Percentiles rank a stretch among this genome's conserved stretches.
These are phyloP conservation scores for Rubia balearica DNA, from an alignment of 305 asterid genomes.

Conservation along the genomic window DNA sequence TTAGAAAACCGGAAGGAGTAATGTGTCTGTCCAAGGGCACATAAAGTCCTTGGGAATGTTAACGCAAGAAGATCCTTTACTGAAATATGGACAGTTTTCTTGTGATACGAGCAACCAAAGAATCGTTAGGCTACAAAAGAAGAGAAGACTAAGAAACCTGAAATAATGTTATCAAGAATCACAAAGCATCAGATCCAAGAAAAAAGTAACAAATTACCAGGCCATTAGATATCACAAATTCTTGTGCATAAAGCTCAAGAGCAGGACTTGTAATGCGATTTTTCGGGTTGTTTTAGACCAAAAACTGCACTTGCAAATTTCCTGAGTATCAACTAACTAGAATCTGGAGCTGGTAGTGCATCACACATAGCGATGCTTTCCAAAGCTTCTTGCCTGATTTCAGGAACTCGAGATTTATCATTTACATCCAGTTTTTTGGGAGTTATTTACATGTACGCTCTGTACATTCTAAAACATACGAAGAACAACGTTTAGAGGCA, in stretches of 20 bases:
- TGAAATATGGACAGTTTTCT: constrained; percentile 20
- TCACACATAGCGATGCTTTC: not conserved
- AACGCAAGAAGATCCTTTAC: constrained; percentile 17
- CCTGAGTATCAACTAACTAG: constrained; percentile 3
- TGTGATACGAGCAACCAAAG: constrained; percentile 26
- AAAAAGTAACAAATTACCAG: constrained; percentile 18
- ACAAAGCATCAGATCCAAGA: not conserved
- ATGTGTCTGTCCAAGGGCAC: constrained; percentile 59
- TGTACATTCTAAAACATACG: constrained; percentile 26
- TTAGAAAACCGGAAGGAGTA: no score
- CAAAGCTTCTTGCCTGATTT: constrained; percentile 18
- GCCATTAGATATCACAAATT: constrained; percentile 13
- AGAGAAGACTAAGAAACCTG: constrained; percentile 7
- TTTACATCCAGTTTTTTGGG: constrained; percentile 17
- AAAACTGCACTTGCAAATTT: no score
- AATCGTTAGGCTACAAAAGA: constrained; percentile 35
- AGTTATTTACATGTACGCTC: constrained; percentile 20
- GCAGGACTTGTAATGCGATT: constrained; percentile 9
- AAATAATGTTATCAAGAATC: not conserved
- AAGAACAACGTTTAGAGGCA: not conserved
- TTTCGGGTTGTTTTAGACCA: no score
- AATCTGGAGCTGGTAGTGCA: constrained; percentile 23
- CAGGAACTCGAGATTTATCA: constrained; percentile 16
- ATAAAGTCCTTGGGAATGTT: constrained; percentile 52
- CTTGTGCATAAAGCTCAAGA: constrained; percentile 18